Evolutionary conservation across 1,284 basidiomycete species (phyloP).

Genomic region (Marasmius fiardii): DNA sequence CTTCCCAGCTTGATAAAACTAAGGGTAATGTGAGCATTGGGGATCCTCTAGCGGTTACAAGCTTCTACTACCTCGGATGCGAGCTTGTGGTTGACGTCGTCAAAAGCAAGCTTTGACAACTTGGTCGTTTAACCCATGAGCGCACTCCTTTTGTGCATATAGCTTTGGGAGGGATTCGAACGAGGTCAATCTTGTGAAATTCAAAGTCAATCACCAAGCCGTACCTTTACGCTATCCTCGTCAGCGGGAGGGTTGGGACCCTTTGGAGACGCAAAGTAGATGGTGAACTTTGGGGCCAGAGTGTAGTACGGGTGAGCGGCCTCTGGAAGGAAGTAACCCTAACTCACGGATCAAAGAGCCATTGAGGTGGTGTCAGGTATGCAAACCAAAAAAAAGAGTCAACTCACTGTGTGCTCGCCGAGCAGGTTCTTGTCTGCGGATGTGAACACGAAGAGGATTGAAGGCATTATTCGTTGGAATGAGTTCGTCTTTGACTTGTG

Average conservation of each 20-base stretch:
- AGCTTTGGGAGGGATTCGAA: slow-evolving; percentile 26
- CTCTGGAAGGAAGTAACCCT: slow-evolving; percentile 74
- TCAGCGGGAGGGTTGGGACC: slow-evolving; percentile 78
- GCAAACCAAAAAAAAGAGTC: not conserved
- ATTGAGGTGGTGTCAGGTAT: slow-evolving; percentile 7
- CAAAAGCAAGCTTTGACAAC: slow-evolving; percentile 59
- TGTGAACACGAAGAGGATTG: slow-evolving; percentile 75
- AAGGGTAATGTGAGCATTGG: not conserved
- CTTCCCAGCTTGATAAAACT: slow-evolving; percentile 64
- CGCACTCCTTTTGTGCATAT: slow-evolving; percentile 56
- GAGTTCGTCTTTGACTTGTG: no score
- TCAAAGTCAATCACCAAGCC: slow-evolving; percentile 6
- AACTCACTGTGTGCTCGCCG: slow-evolving; percentile 52
- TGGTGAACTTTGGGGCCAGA: slow-evolving; percentile 51
- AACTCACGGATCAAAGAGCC: slow-evolving; percentile 5
- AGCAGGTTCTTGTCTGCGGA: slow-evolving; percentile 63
- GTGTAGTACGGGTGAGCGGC: slow-evolving; percentile 81
- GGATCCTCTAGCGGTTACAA: not conserved
- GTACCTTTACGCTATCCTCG: slow-evolving; percentile 50
- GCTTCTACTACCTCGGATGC: slow-evolving; percentile 45
- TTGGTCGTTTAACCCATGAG: slow-evolving; percentile 62
- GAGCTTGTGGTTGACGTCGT: slow-evolving; percentile 57
- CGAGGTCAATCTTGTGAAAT: not conserved
- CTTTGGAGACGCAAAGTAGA: slow-evolving; percentile 70
- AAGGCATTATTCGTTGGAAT: slow-evolving; percentile 27